Percentiles rank a stretch among this genome's conserved stretches.
phyloP scores from a whole-genome alignment of 2,329 filamentous ascomycete genomes.

The Orbilia oligospora region DNA sequence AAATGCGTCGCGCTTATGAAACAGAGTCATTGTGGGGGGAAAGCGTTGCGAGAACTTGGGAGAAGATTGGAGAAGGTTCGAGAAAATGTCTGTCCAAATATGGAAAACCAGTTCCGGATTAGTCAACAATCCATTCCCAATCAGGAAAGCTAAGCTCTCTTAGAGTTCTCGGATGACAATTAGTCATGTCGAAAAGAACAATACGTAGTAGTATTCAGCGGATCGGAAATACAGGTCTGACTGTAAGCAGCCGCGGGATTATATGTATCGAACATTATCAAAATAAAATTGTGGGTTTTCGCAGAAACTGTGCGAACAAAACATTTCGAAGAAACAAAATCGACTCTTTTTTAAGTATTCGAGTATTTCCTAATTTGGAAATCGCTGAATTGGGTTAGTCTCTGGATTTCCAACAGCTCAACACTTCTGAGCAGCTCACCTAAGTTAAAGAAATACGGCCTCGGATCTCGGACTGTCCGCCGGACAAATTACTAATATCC shows the following conservation, averaged over 20 bases:
- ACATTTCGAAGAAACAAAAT: background rate
- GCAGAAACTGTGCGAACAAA: background rate
- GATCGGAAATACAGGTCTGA: slow-evolving; percentile 3
- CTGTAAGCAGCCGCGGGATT: background rate
- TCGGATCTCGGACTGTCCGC: background rate
- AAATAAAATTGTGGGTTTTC: too few relatives aligned
- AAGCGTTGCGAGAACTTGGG: slow-evolving; percentile 46
- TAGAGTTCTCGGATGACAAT: background rate
- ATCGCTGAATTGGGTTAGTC: slow-evolving; percentile 2
- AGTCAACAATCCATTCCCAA: background rate
- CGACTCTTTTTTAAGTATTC: background rate
- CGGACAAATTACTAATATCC: background rate
- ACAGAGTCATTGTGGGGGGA: background rate
- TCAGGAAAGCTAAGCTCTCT: too few relatives aligned
- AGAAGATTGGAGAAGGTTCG: slow-evolving; percentile 51
- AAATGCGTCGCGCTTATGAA: slow-evolving; percentile 54
- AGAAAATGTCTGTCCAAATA: slow-evolving; percentile 18
- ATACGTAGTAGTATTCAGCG: background rate
- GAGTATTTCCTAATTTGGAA: slow-evolving; percentile 20
- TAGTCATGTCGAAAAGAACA: slow-evolving; percentile 14
- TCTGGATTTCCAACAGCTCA: slow-evolving; percentile 1
- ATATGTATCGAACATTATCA: too few relatives aligned
- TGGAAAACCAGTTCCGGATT: slow-evolving; percentile 1
- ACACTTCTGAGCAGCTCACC: slow-evolving; percentile 1
- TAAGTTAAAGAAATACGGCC: too few relatives aligned